Base-by-base conservation (phyloP, 257 asterid species). In the Solanum pinnatisectum region DNA sequence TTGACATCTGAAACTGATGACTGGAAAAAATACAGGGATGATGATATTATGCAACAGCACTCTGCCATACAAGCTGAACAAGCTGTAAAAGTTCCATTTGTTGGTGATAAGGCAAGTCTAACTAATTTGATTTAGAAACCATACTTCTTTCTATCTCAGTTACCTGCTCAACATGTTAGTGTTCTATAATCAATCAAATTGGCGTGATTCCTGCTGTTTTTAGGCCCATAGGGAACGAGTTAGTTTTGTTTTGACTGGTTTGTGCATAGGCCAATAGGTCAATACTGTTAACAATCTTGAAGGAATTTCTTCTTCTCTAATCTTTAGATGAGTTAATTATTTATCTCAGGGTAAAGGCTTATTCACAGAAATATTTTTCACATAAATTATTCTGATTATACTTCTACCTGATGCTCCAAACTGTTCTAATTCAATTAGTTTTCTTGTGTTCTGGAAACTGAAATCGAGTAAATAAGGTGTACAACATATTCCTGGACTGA, bases 41-140 rank as follows among this genome's bases (percentile, higher is more conserved):
- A 92, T 89, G 98, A 95, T 76, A 91, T 95, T 87, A 90, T 95
- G 94, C 93, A 91, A 89, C 99, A 96, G 87, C 97, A 95, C 36
- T 89, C 94, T 67, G 93, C 92, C 77, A 96, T 96, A 87, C 95
- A 90, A 49, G 96, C 97, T 83, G 93, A 90, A 88, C 94, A 95
- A 92, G 95, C 98, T 86, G 94, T 63, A 87, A 96, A 94, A 90
- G 90, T 92, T 84, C 95, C 93, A 22, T 95, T 93, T 82, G 92
- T 96, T 86, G 99, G 98, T 81, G 98, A 95, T 92, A 95, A 95
- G 99, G 98, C 90, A 93, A 91, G 93, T 42, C 32, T 6, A 63
- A 25, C 70, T 46, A 63, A 68, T 83, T 76, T 40, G 7, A 39
- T 76, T 39, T 25, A 25, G 40, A 76, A 76, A 49, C 60, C 49